Evolutionary conservation across 148 eudicot species (phyloP).

Genomic region (Fagopyrum homotropicum): DNA sequence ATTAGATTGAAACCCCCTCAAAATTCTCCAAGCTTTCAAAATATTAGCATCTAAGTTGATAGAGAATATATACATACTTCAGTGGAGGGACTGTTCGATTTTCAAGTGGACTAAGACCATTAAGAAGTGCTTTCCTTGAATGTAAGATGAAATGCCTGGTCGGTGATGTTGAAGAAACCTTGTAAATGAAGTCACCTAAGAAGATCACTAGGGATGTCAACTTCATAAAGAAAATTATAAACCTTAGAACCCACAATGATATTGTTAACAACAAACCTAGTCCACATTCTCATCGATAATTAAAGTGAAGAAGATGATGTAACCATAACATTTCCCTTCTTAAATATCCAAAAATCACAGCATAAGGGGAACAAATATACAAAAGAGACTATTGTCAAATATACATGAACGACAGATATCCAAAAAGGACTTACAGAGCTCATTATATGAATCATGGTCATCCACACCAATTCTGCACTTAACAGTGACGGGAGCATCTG

Average conservation of each 20-base stretch:
- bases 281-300: neutral
- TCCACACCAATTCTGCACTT: constrained; percentile 98
- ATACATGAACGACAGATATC: neutral
- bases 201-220: neutral
- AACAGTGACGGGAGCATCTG: constrained; percentile 87
- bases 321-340: neutral
- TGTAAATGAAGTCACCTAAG: constrained; percentile 89
- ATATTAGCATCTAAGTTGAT: constrained; percentile 1
- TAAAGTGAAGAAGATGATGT: neutral
- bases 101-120: constrained; percentile 94
- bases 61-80: constrained; percentile 46
- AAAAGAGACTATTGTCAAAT: neutral
- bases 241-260: neutral
- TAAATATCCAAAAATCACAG: neutral
- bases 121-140: constrained; percentile 91
- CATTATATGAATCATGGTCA: constrained; percentile 85
- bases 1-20: neutral
- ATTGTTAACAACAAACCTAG: neutral
- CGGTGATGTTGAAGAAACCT: constrained; percentile 95
- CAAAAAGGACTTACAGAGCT: constrained; percentile 63
- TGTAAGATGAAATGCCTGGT: constrained; percentile 91
- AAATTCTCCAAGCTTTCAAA: neutral
- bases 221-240: neutral
- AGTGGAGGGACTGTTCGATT: constrained; percentile 90
- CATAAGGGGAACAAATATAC: neutral